phyloP scores from a whole-genome alignment of 2,329 filamentous ascomycete species.

The Pyrenochaeta sp. region DNA sequence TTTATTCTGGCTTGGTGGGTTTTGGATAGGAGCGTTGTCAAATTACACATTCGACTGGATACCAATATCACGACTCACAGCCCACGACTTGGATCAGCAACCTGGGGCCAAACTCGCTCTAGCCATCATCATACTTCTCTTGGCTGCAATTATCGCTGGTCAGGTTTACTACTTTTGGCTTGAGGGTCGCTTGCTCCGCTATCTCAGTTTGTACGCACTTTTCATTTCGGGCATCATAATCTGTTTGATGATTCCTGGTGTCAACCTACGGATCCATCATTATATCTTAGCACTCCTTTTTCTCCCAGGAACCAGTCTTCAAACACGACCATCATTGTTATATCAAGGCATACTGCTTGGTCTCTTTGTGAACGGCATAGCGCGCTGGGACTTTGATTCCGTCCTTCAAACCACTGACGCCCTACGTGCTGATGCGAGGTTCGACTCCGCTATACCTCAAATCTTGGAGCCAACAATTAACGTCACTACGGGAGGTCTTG shows the following conservation, averaged over 20 bases:
- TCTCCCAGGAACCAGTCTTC: constrained; percentile 46
- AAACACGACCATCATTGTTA: constrained; percentile 45
- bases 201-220: constrained; percentile 78
- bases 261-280: constrained; percentile 89
- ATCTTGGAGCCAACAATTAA: constrained; percentile 35
- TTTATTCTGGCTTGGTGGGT: constrained; percentile 84
- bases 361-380: constrained; percentile 48
- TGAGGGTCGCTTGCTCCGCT: constrained; percentile 79
- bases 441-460: constrained; percentile 67
- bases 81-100: constrained; percentile 85
- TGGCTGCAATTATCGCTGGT: constrained; percentile 71
- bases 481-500: constrained; percentile 55
- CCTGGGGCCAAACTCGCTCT: constrained; percentile 87
- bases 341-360: constrained; percentile 49
- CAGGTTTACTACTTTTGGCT: constrained; percentile 90
- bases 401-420: constrained; percentile 82
- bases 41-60: constrained; percentile 96
- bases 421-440: constrained; percentile 64
- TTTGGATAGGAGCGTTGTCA: constrained; percentile 88
- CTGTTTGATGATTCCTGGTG: constrained; percentile 73
- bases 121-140: constrained; percentile 74
- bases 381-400: constrained; percentile 55
- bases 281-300: constrained; percentile 48
- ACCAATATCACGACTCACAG: constrained; percentile 86
- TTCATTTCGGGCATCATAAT: constrained; percentile 73